Evolutionary conservation across 768 basidiomycete species (phyloP).

Genomic region (Mycena olivaceomarginata): DNA sequence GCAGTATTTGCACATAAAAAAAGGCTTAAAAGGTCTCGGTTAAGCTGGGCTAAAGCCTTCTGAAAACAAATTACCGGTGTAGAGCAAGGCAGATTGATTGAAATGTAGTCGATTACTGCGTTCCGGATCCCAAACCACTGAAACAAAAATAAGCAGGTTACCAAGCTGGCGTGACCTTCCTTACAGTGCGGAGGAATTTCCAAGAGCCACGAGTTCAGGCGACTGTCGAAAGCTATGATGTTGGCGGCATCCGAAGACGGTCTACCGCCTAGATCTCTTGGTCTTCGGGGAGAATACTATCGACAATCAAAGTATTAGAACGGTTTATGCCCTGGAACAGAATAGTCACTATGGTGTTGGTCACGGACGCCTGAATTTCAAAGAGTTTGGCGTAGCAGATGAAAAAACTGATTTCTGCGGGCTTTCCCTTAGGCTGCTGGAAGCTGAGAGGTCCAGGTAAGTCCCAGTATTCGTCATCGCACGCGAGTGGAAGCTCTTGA

Average conservation of each 20-base stretch:
- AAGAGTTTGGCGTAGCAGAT: conserved; percentile 73
- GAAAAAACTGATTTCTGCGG: conserved; percentile 75
- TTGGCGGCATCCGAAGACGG: conserved; percentile 78
- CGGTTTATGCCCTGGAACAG: neutral
- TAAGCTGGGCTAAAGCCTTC: too few relatives aligned
- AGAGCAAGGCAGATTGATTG: conserved; percentile 76
- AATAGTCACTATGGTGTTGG: conserved; percentile 73
- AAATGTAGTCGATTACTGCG: conserved; percentile 63
- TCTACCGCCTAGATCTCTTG: conserved; percentile 68
- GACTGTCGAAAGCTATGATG: conserved; percentile 85
- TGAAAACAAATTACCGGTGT: conserved; percentile 50
- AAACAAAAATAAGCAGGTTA: conserved; percentile 62
- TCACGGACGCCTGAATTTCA: conserved; percentile 76
- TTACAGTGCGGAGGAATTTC: conserved; percentile 76
- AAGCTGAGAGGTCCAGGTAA: conserved; percentile 75
- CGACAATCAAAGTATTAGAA: neutral
- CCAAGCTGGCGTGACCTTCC: conserved; percentile 64
- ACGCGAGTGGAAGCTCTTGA: conserved; percentile 76
- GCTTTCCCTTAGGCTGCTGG: conserved; percentile 76
- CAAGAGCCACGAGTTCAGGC: conserved; percentile 86
- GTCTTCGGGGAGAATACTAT: conserved; percentile 86
- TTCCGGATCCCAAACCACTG: conserved; percentile 69
- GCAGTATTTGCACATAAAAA: conserved; percentile 56
- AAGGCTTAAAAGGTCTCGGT: conserved; percentile 47
- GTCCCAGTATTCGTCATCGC: conserved; percentile 86